Percentiles rank a stretch among this genome's conserved stretches.
These are phyloP conservation scores for Leccinum pellstonianum DNA, from an alignment of 768 basidiomycete genomes.

Conservation along the genomic window DNA sequence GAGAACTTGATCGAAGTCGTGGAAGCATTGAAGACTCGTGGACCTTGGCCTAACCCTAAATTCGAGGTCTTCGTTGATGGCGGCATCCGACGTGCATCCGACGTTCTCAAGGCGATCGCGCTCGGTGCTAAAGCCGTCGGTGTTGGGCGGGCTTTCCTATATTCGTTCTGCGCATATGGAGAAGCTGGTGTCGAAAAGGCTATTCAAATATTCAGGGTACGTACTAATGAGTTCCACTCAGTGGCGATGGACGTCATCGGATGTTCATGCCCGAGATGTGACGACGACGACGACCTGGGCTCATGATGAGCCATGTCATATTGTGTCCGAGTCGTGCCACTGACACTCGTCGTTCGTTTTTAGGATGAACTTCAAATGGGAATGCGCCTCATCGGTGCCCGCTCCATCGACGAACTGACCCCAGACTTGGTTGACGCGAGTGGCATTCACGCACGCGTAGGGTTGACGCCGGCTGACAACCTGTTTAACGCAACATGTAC, in stretches of 20 bases:
- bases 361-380: conserved; percentile 98
- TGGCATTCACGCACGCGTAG: conserved; percentile 30
- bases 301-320: not conserved
- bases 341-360: not conserved
- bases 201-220: conserved; percentile 68
- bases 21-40: conserved; percentile 58
- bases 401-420: conserved; percentile 69
- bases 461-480: conserved; percentile 29
- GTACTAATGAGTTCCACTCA: conserved; percentile 15
- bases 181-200: conserved; percentile 82
- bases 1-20: conserved; percentile 38
- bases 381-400: conserved; percentile 86
- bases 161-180: conserved; percentile 85
- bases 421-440: conserved; percentile 85
- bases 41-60: conserved; percentile 70
- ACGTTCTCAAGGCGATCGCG: conserved; percentile 81
- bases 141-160: conserved; percentile 79
- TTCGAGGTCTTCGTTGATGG: conserved; percentile 93
- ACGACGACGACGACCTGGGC: not conserved
- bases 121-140: conserved; percentile 81
- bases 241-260: conserved; percentile 26
- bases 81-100: conserved; percentile 84
- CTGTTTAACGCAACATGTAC: conserved; percentile 34
- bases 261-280: not conserved
- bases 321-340: not conserved